Conservation (phyloP, 306 rosid genomes). For the Begonia peltatifolia region DNA sequence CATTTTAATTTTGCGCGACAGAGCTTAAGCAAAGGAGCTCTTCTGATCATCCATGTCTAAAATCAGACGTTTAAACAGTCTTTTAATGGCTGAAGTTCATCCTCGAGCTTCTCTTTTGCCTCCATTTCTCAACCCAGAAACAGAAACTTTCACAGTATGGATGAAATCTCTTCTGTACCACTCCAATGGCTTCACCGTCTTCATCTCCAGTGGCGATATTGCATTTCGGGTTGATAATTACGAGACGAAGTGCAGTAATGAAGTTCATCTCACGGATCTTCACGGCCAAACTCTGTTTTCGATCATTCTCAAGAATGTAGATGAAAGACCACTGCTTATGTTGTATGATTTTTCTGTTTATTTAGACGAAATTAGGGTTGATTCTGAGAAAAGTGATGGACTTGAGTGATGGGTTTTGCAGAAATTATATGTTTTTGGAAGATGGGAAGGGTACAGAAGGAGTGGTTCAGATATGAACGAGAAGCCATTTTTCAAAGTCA, state of each 20-base stretch:
- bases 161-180: constrained; percentile 78
- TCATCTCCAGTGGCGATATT: constrained; percentile 48
- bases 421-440: constrained; percentile 43
- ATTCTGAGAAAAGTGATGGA: constrained; percentile 3
- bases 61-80: background rate
- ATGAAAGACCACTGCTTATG: background rate
- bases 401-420: constrained; percentile 12
- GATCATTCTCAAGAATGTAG: constrained; percentile 39
- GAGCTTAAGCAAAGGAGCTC: too few species aligned
- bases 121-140: constrained; percentile 9
- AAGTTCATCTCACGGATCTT: constrained; percentile 82
- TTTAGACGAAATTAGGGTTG: background rate
- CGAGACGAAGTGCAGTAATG: constrained; percentile 41
- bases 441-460: constrained; percentile 64
- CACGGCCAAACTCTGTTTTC: constrained; percentile 46
- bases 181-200: constrained; percentile 81
- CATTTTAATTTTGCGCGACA: too few species aligned
- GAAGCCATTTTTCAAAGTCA: constrained; percentile 50
- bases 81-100: constrained; percentile 19
- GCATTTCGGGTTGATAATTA: constrained; percentile 80
- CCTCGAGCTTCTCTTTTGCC: constrained; percentile 19
- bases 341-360: background rate
- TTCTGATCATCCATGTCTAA: too few species aligned
- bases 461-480: constrained; percentile 8
- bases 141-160: constrained; percentile 70